phyloP scores from a whole-genome alignment of 2,329 filamentous ascomycete species.

The Fusarium piperis region DNA sequence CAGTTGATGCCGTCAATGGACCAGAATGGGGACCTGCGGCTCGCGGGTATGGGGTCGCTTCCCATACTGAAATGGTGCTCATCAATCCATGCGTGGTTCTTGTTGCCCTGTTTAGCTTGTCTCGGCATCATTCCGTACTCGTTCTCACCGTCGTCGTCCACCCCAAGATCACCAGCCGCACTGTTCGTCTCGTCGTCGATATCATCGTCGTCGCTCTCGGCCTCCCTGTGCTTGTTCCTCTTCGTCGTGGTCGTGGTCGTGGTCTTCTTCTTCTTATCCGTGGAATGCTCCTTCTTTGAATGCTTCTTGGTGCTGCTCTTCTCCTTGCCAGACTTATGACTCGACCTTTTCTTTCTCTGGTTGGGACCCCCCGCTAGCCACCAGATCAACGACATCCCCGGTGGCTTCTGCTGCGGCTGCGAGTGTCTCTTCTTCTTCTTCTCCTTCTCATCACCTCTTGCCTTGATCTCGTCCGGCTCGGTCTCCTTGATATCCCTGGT shows the following conservation, averaged over 20 bases:
- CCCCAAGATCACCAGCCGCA: not conserved
- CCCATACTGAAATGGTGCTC: not conserved
- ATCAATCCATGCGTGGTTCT: not conserved
- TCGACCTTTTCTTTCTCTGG: not conserved
- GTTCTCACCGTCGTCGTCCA: slow-evolving; percentile 4
- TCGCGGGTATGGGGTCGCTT: not conserved
- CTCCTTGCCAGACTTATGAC: not conserved
- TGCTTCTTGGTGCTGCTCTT: not conserved
- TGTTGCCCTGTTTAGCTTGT: not conserved
- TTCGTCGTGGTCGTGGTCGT: not conserved
- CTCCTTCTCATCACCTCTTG: not conserved
- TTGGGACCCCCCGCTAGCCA: not conserved
- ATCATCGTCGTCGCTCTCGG: not conserved
- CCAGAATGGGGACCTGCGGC: not conserved
- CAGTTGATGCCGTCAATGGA: not conserved
- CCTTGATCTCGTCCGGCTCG: not conserved
- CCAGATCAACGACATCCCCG: not conserved
- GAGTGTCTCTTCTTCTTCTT: not conserved
- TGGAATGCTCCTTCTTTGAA: not conserved
- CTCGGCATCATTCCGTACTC: not conserved
- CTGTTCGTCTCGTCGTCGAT: not conserved
- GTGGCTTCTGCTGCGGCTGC: too few relatives aligned
- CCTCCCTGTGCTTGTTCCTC: not conserved
- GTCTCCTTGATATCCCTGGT: slow-evolving; percentile 2
- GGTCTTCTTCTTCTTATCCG: not conserved